Base-by-base conservation (phyloP, 495 filamentous ascomycete genomes). In the Xylaria intraflava region DNA sequence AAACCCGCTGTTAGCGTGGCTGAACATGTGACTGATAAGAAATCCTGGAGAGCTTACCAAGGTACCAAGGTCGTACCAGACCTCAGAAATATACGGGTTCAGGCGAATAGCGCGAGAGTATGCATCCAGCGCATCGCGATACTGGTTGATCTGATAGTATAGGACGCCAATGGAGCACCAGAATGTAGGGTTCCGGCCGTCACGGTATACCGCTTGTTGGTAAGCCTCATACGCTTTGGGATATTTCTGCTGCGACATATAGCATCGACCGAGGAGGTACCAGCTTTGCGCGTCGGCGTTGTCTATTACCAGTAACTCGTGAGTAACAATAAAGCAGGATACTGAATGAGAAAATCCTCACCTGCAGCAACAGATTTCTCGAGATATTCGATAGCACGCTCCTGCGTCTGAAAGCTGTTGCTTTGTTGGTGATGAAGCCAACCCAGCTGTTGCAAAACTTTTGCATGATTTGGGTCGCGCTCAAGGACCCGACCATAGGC, bases 111-210 rank as follows among this genome's bases (percentile, higher is more conserved):
- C 93, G 55, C 93, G 89, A 60, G 90, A 96, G 72, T 99, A 99
- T 56, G 93, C 93, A 79, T 99, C 93, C 46, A 99, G 82, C 16
- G 93, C 93, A 77, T 99, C 93, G 46, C 93, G 85, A 69, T 99
- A 99, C 77, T 99, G 93, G 68, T 99, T 99, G 75, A 99, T 99
- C 72, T 99, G 93, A 73, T 97, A 99, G 66, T 99, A 99, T 33
- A 99, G 82, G 16, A 99, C 93, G 65, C 93, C 93, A 67, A 99
- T 99, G 20, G 93, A 99, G 74, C 94, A 97, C 93, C 93, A 99
- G 77, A 99, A 99, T 11, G 93, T 99, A 23, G 93, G 94, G 61
- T 99, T 99, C 61, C 93, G 85, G 20, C 94, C 94, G 66, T 99
- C 93, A 49, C 93, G 89, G 65, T 99, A 99, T 43, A 99, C 93